A percentile compares a stretch with the other conserved stretches of the same genome.
phyloP scores from a whole-genome alignment of 306 rosid species.

The Trifolium pratense region DNA sequence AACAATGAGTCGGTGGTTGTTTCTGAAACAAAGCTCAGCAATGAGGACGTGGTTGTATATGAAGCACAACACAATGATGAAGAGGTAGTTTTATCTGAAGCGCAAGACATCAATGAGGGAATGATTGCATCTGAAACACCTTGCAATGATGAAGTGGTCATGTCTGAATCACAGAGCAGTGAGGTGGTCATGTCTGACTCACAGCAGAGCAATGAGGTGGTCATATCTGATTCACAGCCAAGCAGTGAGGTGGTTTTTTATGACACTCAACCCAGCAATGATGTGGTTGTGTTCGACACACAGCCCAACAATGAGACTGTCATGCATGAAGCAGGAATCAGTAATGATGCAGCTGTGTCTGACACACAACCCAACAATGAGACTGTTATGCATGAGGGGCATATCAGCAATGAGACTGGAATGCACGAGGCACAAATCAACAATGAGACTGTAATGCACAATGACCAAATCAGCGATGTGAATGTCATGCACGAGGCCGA shows the following conservation, averaged over 20 bases:
- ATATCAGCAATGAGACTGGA: slow-evolving; percentile 20
- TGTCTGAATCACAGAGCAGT: slow-evolving; percentile 16
- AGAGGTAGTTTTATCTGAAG: slow-evolving; percentile 22
- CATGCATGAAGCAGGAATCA: neutral
- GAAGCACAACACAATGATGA: neutral
- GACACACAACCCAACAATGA: slow-evolving; percentile 25
- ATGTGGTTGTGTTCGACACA: slow-evolving; percentile 8
- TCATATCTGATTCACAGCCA: slow-evolving; percentile 15
- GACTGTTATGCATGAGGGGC: slow-evolving; percentile 5
- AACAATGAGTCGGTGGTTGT: neutral
- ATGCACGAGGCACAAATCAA: slow-evolving; percentile 7
- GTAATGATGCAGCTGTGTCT: slow-evolving; percentile 1
- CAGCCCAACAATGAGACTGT: neutral
- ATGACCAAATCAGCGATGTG: slow-evolving; percentile 17
- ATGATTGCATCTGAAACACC: slow-evolving; percentile 34
- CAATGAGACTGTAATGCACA: slow-evolving; percentile 11
- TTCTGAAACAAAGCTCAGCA: slow-evolving; percentile 29
- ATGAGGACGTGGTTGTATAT: neutral
- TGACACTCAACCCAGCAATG: slow-evolving; percentile 27
- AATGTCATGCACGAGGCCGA: neutral
- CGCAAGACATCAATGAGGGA: neutral
- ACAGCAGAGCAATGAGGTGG: slow-evolving; percentile 26
- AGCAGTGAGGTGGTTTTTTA: slow-evolving; percentile 3
- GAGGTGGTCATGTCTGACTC: slow-evolving; percentile 32
- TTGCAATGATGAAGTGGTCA: neutral